Evolutionary conservation across 768 basidiomycete genomes (phyloP), one percentile per base, ranked within the genome.

Genomic region (Suillus tomentosus): DNA sequence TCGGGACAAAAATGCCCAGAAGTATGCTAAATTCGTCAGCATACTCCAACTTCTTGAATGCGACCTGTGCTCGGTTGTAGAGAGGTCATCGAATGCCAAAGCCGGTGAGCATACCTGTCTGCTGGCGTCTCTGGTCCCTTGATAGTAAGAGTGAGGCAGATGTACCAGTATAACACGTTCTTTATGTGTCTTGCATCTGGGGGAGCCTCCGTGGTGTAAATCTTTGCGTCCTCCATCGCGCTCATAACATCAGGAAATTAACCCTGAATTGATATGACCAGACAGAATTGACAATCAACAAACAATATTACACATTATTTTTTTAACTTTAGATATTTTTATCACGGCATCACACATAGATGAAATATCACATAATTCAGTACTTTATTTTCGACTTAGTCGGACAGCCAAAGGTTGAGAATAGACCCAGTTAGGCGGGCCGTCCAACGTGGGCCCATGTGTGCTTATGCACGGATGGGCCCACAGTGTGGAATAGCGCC

Each of bases 101-200:
- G 15, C 36, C 19, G 40, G 13, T 34, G 36, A 34, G 31, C 74
- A 42, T 65, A 86, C 87, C 73, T 82, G 71, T 86, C 81, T 0
- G 71, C 62, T 62, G 81, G 82, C 43, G 86, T 66, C 31, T 85
- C 79, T 0, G 81, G 77, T 3, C 86, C 87, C 53, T 78, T 80
- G 60, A 86, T 77, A 5, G 83, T 76, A 37, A 90, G 73, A 6
- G 79, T 81, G 47, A 89, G 77, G 19, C 85, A 70, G 19, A 87
- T 81, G 70, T 81, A 82, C 86, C 87, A 87, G 68, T 86, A 85
- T 13, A 84, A 70, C 5, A 88, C 81, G 43, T 80, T 82, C 74
- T 83, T 83, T 81, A 87, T 84, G 67, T 87, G 79, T 15, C 85
- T 77, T 55, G 84, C 83, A 68, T 89, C 88, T 0, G 87, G 88